Conservation (phyloP, 2,329 filamentous ascomycete genomes). For the Septoria petroselini region DNA sequence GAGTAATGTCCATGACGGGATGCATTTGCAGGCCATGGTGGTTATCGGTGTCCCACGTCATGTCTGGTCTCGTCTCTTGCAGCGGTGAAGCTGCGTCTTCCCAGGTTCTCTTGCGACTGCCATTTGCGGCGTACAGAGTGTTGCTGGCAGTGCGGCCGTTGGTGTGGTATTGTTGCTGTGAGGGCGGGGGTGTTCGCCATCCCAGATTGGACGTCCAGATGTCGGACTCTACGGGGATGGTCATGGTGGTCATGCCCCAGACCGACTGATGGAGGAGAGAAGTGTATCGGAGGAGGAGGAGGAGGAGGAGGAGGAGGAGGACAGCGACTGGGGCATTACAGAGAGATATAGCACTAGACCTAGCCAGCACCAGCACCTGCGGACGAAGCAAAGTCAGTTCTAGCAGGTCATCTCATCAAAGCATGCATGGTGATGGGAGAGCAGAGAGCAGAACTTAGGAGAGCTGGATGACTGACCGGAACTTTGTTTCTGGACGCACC, state of each 20-base stretch:
- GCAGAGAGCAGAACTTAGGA: no score
- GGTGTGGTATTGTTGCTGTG: constrained; percentile 10
- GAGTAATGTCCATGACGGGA: constrained; percentile 6
- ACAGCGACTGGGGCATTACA: no score
- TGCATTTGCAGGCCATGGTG: constrained; percentile 12
- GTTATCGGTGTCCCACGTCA: constrained; percentile 20
- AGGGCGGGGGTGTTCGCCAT: constrained; percentile 25
- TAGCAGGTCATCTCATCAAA: no score
- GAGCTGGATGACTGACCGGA: no score
- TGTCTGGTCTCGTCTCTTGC: constrained; percentile 5
- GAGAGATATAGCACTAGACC: no score
- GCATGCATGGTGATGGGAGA: no score
- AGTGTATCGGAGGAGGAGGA: no score
- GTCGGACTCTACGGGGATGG: constrained; percentile 16
- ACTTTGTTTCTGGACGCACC: no score
- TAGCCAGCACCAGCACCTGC: no score
- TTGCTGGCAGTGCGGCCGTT: background rate
- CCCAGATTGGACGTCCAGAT: constrained; percentile 17
- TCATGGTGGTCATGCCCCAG: constrained; percentile 21
- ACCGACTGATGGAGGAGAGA: no score
- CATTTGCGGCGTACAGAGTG: constrained; percentile 16
- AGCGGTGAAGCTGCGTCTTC: constrained; percentile 21
- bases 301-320: no score
- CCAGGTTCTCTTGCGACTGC: constrained; percentile 24
- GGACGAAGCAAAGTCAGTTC: no score